These are phyloP conservation scores for Monosporascus sp. DNA, from an alignment of 2,329 filamentous ascomycete genomes.

Conservation along the genomic window DNA sequence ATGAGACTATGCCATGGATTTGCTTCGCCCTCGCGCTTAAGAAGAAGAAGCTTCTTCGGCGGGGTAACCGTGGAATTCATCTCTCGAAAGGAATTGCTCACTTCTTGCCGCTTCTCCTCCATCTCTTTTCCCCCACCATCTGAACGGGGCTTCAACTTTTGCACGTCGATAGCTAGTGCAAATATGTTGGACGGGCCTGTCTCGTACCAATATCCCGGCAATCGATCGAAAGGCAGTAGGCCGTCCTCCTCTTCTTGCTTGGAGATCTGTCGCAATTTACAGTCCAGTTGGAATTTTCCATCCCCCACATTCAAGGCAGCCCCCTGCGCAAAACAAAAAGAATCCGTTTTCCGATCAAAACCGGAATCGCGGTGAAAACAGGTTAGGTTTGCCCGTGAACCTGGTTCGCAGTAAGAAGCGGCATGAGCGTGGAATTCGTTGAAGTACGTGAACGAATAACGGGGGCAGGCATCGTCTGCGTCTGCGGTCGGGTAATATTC, in stretches of 20 bases:
- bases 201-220: constrained; percentile 8
- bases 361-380: constrained; percentile 7
- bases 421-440: constrained; percentile 3
- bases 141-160: neutral
- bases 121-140: neutral
- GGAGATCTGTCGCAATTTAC: constrained; percentile 3
- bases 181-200: constrained; percentile 6
- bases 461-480: constrained; percentile 1
- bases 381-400: neutral
- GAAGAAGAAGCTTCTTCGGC: constrained; percentile 19
- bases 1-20: constrained; percentile 32
- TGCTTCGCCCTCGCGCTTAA: constrained; percentile 29
- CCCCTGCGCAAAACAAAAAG: constrained; percentile 6
- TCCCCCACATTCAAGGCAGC: constrained; percentile 1
- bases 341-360: constrained; percentile 4
- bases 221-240: constrained; percentile 1
- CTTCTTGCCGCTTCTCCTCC: neutral
- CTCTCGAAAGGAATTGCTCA: neutral
- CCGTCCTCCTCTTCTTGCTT: constrained; percentile 3
- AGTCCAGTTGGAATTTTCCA: constrained; percentile 4
- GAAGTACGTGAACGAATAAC: constrained; percentile 4
- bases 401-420: constrained; percentile 3
- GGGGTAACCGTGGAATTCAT: neutral
- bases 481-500: constrained; percentile 1
- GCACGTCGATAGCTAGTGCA: constrained; percentile 1